Evolutionary conservation across 1,139 yeast species (phyloP), one percentile per base, ranked within the genome.

Genomic region (Suhomyces anneliseae): DNA sequence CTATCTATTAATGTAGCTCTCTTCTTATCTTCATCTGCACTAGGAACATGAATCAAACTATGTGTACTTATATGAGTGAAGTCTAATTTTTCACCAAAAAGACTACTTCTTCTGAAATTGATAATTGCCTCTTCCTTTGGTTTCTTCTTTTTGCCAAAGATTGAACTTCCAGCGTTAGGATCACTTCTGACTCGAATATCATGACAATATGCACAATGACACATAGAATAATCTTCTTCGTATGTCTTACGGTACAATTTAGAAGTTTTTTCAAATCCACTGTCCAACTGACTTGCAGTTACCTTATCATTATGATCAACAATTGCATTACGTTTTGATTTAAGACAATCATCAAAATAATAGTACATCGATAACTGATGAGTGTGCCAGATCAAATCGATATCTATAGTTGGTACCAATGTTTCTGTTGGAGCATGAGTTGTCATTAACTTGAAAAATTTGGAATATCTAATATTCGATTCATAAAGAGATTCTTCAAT

Each of bases 341-440:
- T 37, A 31, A 47, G 43, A 40, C 67, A 64, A 42, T 58, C 62
- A 2, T 53, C 43, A 40, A 59, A 57, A 51, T 72, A 72, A 29
- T 52, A 52, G 15, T 40, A 44, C 37, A 65, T 59, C 4, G 60
- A 54, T 31, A 72, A 55, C 47, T 68, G 74, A 49, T 72, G 75
- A 8, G 76, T 70, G 46, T 69, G 75, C 76, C 77, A 72, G 1
- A 67, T 58, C 38, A 72, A 56, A 48, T 72, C 76, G 29, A 72
- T 64, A 45, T 72, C 77, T 44, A 71, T 55, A 1, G 76, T 69
- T 0, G 78, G 76, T 1, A 72, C 69, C 24, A 65, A 53, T 44
- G 60, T 52, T 14, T 39, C 34, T 8, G 36, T 43, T n/a, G 38
- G 47, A 26, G 49, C 55, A 14, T 41, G 29, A 8, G 36, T 8